Evolutionary conservation across 176 grass and related monocot species (phyloP), one percentile per base, ranked within the genome.

Genomic region (Guadua angustifolia): DNA sequence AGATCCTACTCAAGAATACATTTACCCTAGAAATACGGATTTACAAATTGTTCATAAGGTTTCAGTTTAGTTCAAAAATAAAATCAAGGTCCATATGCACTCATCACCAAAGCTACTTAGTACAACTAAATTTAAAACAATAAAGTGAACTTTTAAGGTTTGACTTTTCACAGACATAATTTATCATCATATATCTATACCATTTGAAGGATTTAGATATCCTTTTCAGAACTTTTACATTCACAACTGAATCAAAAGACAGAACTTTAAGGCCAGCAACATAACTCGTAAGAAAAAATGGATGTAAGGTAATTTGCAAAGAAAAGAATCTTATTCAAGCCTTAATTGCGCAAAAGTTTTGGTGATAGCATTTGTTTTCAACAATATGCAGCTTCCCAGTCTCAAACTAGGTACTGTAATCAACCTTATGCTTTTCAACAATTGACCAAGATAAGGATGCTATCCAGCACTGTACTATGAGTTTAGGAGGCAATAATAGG

Each of bases 41-140:
- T 68, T 71, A 5, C 15, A 79, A 38, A 40, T 72, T 71, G 66
- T 42, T 36, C 51, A 18, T 8, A 58, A 1, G 7, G 49, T 47
- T 88, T 73, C 47, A 88, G 26, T 44, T 79, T 63, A 63, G 6
- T 29, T 35, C 3, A 60, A 2, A 85, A 70, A 78, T 78, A 85
- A 60, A 88, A 80, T 1, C 8, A 52, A 74, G 66, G 22, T 51
- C 14, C n/a, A 74, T 14, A 52, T 18, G 17, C 18, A 19, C 52
- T 38, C 43, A 59, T 50, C n/a, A 74, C 44, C 5, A 84, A 74
- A 62, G 36, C 13, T 51, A 61, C 58, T 79, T 66, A 10, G n/a
- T 9, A 1, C 5, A 42, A 74, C 22, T 13, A 80, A n/a, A 69
- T 35, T 56, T 73, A 40, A 60, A 84, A 73, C 9, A 11, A 36